A percentile compares a stretch with the other conserved stretches of the same genome.
Conservation (phyloP, 768 basidiomycete genomes). For the Dendrothele bispora region DNA sequence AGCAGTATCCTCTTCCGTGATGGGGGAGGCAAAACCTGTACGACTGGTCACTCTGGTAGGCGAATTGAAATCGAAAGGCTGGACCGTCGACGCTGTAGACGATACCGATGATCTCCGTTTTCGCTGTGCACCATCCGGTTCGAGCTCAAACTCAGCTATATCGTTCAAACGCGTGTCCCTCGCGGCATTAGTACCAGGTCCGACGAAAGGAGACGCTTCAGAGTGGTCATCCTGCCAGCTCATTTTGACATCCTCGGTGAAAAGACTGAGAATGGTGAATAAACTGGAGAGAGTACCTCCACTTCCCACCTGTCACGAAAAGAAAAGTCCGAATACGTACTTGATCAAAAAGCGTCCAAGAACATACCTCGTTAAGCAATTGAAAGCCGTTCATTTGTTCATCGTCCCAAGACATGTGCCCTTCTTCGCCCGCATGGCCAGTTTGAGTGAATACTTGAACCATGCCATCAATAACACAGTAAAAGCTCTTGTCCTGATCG, state of each 20-base stretch:
- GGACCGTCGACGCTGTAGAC: constrained; percentile 70
- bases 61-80: constrained; percentile 21
- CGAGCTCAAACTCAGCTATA: constrained; percentile 59
- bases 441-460: constrained; percentile 90
- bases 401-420: constrained; percentile 68
- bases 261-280: constrained; percentile 94
- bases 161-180: constrained; percentile 50
- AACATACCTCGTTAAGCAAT: constrained; percentile 91
- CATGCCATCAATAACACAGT: constrained; percentile 97
- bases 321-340: too few relatives aligned
- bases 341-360: too few relatives aligned
- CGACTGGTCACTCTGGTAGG: constrained; percentile 15
- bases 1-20: constrained; percentile 2
- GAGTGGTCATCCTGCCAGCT: constrained; percentile 80
- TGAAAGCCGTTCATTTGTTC: constrained; percentile 96
- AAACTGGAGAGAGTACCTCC: constrained; percentile 95
- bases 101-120: constrained; percentile 58
- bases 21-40: constrained; percentile 8
- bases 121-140: constrained; percentile 26
- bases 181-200: constrained; percentile 17
- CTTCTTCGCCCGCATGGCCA: constrained; percentile 46
- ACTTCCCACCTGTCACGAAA: too few relatives aligned
- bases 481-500: constrained; percentile 92
- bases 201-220: constrained; percentile 23
- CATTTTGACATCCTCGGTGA: constrained; percentile 92